A percentile compares a stretch with the other conserved stretches of the same genome.
phyloP scores from a whole-genome alignment of 352 stramenopile genomes.

The Phytophthora quininea region DNA sequence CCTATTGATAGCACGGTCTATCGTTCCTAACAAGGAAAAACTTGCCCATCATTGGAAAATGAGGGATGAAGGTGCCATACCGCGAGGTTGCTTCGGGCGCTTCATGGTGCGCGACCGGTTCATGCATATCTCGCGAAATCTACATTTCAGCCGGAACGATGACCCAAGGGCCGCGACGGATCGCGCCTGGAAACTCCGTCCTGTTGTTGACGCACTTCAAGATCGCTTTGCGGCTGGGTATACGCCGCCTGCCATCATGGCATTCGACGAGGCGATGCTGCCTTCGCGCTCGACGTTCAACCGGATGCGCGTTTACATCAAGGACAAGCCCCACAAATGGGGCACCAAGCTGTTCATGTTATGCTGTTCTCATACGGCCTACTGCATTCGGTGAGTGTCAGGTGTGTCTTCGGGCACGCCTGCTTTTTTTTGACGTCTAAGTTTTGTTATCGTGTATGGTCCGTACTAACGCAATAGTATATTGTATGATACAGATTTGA shows the following conservation, averaged over 20 bases:
- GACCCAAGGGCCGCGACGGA: not conserved
- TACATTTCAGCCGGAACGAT: conserved; percentile 10
- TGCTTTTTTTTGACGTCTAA: not conserved
- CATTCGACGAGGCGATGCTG: conserved; percentile 12
- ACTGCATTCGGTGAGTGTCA: conserved; percentile 6
- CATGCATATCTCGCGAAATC: conserved; percentile 3
- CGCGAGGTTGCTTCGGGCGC: conserved; percentile 12
- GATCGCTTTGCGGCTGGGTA: not conserved
- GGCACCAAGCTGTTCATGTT: conserved; percentile 14
- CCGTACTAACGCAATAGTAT: not conserved
- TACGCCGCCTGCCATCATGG: not conserved
- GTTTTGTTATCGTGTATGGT: not conserved
- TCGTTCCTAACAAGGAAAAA: conserved; percentile 10
- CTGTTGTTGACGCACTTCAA: not conserved
- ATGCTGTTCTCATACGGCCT: conserved; percentile 5
- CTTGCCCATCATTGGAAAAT: conserved; percentile 9
- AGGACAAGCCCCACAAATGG: conserved; percentile 18
- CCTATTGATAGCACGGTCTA: conserved; percentile 5
- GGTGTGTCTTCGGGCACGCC: not conserved
- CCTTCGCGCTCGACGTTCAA: conserved; percentile 5
- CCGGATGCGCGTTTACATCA: conserved; percentile 12
- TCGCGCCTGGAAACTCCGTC: conserved; percentile 7
- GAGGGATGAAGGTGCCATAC: conserved; percentile 4
- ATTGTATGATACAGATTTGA: conserved; percentile 3
- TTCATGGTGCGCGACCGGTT: conserved; percentile 10